Conservation (phyloP, 1,284 basidiomycete genomes). For the Ustilago crameri region DNA sequence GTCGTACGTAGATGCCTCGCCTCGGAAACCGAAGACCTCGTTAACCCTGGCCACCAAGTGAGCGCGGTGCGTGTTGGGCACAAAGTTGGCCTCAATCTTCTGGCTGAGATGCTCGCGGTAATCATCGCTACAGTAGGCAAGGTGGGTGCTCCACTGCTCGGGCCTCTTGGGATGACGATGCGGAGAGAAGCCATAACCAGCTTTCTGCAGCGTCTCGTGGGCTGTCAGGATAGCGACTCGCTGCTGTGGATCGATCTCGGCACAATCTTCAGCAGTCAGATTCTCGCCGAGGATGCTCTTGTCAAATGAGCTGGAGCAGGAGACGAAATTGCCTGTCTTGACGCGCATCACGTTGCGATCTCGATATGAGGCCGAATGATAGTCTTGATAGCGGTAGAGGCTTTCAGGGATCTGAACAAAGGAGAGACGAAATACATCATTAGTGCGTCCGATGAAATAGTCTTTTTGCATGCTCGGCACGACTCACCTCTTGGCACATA, state of each 20-base stretch:
- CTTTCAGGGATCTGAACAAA: conserved; percentile 27
- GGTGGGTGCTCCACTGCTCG: conserved; percentile 43
- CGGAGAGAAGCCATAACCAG: conserved; percentile 38
- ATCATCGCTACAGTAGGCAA: conserved; percentile 50
- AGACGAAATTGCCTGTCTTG: conserved; percentile 39
- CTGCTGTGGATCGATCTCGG: conserved; percentile 50
- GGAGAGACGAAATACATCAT: background rate
- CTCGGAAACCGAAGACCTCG: conserved; percentile 41
- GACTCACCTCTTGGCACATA: conserved; percentile 40
- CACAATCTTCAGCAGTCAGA: conserved; percentile 20
- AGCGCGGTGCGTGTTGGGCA: conserved; percentile 40
- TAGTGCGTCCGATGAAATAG: too few relatives aligned
- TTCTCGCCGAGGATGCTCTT: conserved; percentile 18
- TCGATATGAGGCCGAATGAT: conserved; percentile 41
- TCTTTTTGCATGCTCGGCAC: too few relatives aligned
- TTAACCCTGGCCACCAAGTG: conserved; percentile 38
- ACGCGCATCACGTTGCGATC: conserved; percentile 56
- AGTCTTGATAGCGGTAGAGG: conserved; percentile 49
- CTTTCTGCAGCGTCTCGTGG: conserved; percentile 34
- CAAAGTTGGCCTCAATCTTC: conserved; percentile 33
- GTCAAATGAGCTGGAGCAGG: conserved; percentile 35
- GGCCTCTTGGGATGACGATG: conserved; percentile 15
- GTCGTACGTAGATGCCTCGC: conserved; percentile 47
- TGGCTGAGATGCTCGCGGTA: conserved; percentile 49
- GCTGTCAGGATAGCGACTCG: conserved; percentile 39